Conservation (phyloP, 1,284 basidiomycete genomes). For the Sporisorium sorghi region DNA sequence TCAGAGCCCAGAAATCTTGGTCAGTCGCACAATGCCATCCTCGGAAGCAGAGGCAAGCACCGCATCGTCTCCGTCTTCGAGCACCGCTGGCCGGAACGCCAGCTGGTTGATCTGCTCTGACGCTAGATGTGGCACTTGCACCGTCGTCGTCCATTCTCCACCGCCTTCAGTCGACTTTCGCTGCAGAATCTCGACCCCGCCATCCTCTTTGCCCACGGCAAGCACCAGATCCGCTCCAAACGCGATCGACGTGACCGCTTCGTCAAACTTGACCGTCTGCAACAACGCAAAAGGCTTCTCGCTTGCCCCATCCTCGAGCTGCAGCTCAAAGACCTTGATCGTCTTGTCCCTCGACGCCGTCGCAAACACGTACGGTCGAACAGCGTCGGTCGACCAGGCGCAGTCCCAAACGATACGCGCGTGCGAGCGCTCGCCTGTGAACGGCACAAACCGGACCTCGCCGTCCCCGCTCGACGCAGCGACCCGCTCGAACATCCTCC, state of each 20-base stretch:
- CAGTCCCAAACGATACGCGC: slow-evolving; percentile 95
- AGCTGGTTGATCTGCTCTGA: slow-evolving; percentile 60
- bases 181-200: slow-evolving; percentile 78
- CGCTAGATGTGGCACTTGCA: slow-evolving; percentile 48
- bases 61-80: slow-evolving; percentile 45
- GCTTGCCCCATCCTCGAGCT: slow-evolving; percentile 3
- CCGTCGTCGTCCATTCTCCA: slow-evolving; percentile 28
- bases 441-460: slow-evolving; percentile 38
- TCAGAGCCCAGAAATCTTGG: slow-evolving; percentile 21
- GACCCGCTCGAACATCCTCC: slow-evolving; percentile 79
- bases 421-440: slow-evolving; percentile 79
- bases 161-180: slow-evolving; percentile 4
- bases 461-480: neutral
- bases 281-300: slow-evolving; percentile 37
- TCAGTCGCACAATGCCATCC: slow-evolving; percentile 57
- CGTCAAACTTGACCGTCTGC: slow-evolving; percentile 45
- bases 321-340: slow-evolving; percentile 71
- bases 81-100: slow-evolving; percentile 53
- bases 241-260: slow-evolving; percentile 52
- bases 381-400: slow-evolving; percentile 77
- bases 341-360: slow-evolving; percentile 96
- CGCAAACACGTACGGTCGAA: slow-evolving; percentile 76
- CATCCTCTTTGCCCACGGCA: slow-evolving; percentile 94
- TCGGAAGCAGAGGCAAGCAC: slow-evolving; percentile 54
- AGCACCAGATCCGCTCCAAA: slow-evolving; percentile 70